phyloP scores from a whole-genome alignment of 306 rosid genomes.

The Castanopsis chinensis region DNA sequence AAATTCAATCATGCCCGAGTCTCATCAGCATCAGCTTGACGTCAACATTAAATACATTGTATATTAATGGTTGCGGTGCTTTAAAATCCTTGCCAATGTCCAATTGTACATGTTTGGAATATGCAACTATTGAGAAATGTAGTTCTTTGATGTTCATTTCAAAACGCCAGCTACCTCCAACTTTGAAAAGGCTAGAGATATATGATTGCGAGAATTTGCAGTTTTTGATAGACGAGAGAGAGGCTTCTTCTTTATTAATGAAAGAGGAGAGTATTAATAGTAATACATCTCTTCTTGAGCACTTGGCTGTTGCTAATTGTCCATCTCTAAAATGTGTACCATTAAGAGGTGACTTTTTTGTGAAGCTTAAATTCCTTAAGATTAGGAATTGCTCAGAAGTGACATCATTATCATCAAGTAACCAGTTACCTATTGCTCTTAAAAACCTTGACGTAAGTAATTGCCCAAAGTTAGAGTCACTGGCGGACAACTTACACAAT shows the following conservation, averaged over 20 bases:
- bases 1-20: too few relatives aligned
- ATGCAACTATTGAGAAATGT: not conserved
- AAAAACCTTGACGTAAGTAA: not conserved
- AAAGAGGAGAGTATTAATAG: not conserved
- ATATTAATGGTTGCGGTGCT: not conserved
- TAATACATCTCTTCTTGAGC: not conserved
- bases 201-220: not conserved
- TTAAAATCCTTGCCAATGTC: not conserved
- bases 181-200: not conserved
- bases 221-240: not conserved
- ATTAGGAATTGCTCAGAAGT: too few relatives aligned
- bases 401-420: not conserved
- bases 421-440: slow-evolving; percentile 10
- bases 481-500: not conserved
- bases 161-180: not conserved
- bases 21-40: too few relatives aligned
- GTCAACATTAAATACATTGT: too few relatives aligned
- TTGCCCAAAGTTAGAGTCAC: not conserved
- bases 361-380: too few relatives aligned
- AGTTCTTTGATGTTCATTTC: slow-evolving; percentile 4
- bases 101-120: not conserved
- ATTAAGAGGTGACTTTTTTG: too few relatives aligned
- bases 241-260: not conserved
- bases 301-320: accelerated
- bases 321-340: not conserved